Base-by-base conservation (phyloP, 2,329 filamentous ascomycete species). In the Fusarium brevicatenulatum region DNA sequence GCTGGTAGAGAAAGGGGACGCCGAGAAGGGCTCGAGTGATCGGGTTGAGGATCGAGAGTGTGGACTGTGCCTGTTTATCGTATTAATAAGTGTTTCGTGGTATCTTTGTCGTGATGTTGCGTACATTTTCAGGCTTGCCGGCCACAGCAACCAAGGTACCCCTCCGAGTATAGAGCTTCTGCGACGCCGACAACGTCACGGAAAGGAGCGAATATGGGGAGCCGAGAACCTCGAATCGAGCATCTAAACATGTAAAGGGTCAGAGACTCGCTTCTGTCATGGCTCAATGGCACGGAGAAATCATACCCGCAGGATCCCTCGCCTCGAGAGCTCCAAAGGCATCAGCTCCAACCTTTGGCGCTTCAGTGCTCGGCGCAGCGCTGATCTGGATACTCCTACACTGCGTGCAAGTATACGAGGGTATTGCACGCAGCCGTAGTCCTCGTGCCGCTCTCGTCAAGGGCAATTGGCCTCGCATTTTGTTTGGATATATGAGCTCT, bases 1-100 rank as follows among this genome's bases (percentile, higher is more conserved):
- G 87, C 84, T 98, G 95, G 84, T 98, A 98, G 68, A 99, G 88
- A 83, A 99, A 99, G 2, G 96, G 96, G 56, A 98, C 92, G 74
- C 95, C 94, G 34, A 97, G 89, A 53, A 91, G 83, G 30, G 92
- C 92, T 81, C 96, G 91, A 66, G 91, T 89, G 79, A 97, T 88
- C 21, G 96, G 96, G 68, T 95, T 92, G 62, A 98, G 90, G 57
- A 98, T 83, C 49, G 95, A 95, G 66, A 99, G 88, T 0, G 94
- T 97, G 4, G 96, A 98, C 82, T 97, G 89, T 21, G 94, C 92
- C 94, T 97, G 77, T 28, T 2, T 21, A 18, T 32, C 19, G 12
- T 23, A 39, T 57, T 58, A 73, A 53, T 13, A 50, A 53, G 28
- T 30, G 36, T 63, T 54, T n/a, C 47, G n/a, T 30, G 32, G 18